Base-by-base conservation (phyloP, 2,329 filamentous ascomycete genomes). In the Phaeosphaeriaceae sp. region DNA sequence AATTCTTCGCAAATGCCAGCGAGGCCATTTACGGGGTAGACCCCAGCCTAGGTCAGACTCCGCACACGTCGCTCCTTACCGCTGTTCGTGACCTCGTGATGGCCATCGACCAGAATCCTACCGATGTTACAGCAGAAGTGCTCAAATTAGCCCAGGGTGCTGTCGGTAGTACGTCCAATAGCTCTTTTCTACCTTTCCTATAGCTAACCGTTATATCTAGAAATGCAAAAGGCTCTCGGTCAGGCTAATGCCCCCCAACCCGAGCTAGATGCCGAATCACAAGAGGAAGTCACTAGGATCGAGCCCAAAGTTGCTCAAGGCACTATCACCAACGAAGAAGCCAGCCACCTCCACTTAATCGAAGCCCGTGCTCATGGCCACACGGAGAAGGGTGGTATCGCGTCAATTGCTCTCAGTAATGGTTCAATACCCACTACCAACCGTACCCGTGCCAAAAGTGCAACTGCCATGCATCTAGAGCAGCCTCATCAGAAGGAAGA, bases 341-440 rank as follows among this genome's bases (percentile, higher is more conserved):
- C 75, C 23, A 64, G 73, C 42, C 67, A 68, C 39, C 66, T 77
- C 20, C 73, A 76, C 48, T 74, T 72, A 21, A 72, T 75, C 38
- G 74, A 77, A 53, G 68, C 71, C 45, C 71, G 74, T 28, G 70
- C 64, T 36, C 60, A 70, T 33, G 68, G 66, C 4, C 63, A 68
- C 36, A 69, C 67, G 3, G 66, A 71, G 53, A 70, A 67, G 40
- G 68, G 67, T 1, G 65, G 73, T 18, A 56, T 77, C 34, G 68
- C 70, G 17, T 68, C 74, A 17, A 60, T 67, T 13, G 75, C 76
- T 15, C 34, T 60, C n/a, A 62, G 54, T 35, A 49, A 48, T 23
- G 42, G 34, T 20, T 45, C 52, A 4, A 38, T 36, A 16, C 35
- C 44, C 7, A 28, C 9, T 26, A 42, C 28, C 16, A 49, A 35